phyloP scores from a whole-genome alignment of 2,329 filamentous ascomycete species.

The Aspergillus latus region DNA sequence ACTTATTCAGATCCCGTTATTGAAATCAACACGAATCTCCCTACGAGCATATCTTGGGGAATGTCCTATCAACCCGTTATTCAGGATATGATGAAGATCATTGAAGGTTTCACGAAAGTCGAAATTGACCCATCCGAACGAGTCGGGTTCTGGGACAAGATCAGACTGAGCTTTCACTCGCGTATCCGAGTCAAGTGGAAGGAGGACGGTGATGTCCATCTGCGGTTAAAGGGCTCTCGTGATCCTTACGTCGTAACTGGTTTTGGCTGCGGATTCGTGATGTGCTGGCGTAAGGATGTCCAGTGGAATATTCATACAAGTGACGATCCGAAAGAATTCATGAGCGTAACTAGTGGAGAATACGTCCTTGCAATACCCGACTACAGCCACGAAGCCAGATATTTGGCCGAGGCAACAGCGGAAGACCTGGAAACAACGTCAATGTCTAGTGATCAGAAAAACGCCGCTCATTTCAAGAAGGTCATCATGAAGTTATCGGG shows the following conservation, averaged over 20 bases:
- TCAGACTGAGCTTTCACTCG: constrained; percentile 90
- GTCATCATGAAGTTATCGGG: constrained; percentile 98
- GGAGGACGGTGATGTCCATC: constrained; percentile 90
- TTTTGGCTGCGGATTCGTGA: constrained; percentile 89
- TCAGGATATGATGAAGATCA: constrained; percentile 99
- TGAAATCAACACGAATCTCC: constrained; percentile 88
- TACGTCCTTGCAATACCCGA: constrained; percentile 94
- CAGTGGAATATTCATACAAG: constrained; percentile 80
- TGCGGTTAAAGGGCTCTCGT: constrained; percentile 82
- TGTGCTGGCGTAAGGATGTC: constrained; percentile 98
- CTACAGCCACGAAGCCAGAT: constrained; percentile 81
- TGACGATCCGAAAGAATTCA: constrained; percentile 86
- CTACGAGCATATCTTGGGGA: constrained; percentile 94
- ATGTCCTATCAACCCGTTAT: constrained; percentile 97
- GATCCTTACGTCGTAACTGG: constrained; percentile 94
- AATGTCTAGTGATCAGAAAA: constrained; percentile 63
- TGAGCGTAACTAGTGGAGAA: constrained; percentile 93
- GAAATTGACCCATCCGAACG: constrained; percentile 90
- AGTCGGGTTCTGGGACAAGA: constrained; percentile 99
- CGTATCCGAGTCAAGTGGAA: constrained; percentile 87
- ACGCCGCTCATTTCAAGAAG: constrained; percentile 90
- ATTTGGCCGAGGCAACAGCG: constrained; percentile 50
- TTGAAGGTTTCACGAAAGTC: constrained; percentile 96
- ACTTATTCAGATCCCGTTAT: constrained; percentile 91
- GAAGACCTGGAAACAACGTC: constrained; percentile 60